Evolutionary conservation across 371 early-diverging fungal species (phyloP).

Genomic region (Funneliformis caledonium): DNA sequence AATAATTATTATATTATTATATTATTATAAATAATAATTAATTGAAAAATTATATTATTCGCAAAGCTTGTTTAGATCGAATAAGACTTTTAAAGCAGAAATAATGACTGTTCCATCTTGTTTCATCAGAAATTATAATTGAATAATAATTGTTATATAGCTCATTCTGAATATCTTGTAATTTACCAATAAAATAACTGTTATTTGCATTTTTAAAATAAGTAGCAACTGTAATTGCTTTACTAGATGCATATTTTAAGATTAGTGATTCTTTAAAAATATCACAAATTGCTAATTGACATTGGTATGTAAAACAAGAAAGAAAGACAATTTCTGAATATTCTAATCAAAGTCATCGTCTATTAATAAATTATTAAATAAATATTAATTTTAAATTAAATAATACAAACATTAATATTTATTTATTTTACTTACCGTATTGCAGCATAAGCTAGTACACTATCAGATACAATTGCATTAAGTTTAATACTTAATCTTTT

Average conservation of each 20-base stretch:
- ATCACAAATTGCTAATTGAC: neutral
- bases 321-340: conserved; percentile 2
- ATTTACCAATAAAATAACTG: conserved; percentile 22
- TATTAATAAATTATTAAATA: neutral
- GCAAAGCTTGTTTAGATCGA: neutral
- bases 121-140: neutral
- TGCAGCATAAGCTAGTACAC: neutral
- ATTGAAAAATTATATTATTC: neutral
- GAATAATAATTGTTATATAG: conserved; percentile 4
- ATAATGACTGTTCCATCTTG: neutral
- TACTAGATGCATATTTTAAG: neutral
- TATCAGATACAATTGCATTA: neutral
- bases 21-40: conserved; percentile 17
- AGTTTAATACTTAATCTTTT: neutral
- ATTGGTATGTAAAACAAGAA: conserved; percentile 3
- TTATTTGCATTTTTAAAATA: conserved; percentile 6
- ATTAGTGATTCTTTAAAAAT: neutral
- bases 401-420: neutral
- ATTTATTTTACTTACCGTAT: neutral
- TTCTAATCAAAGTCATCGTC: neutral
- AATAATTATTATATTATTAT: neutral
- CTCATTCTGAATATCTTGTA: neutral
- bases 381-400: neutral
- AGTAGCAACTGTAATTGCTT: neutral
- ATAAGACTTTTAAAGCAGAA: conserved; percentile 19